Base-by-base conservation (phyloP, 164 flowering plant genomes). In the Stephania cephalantha region DNA sequence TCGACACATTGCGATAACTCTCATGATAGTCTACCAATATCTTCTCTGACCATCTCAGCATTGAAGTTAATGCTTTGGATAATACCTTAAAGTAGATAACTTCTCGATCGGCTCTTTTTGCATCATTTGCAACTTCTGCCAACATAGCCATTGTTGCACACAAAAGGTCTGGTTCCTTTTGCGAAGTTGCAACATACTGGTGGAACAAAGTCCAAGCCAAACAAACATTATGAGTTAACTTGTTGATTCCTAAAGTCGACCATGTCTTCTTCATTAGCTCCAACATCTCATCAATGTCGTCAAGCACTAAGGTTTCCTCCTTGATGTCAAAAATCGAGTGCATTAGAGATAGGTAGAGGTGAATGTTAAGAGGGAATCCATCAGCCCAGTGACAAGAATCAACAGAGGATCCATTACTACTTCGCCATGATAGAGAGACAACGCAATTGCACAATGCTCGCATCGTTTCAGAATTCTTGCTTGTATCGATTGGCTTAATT, bases 211-310 rank as follows among this genome's bases (percentile, higher is more conserved):
- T 86, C 97, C 97, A 95, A 0, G 93, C 83, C 75, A 95, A 89
- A 72, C 96, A 95, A 29, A 88, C 77, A 71, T 90, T 91, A 69
- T 95, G 99, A 0, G 89, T 77, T 0, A 83, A 61, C 72, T 81
- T 77, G 30, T 78, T 87, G 69, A 95, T 88, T 31, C 91, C 97
- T 68, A 95, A 67, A 1, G 87, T 91, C 2, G 94, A 76, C 99
- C 99, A 95, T 29, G 98, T 91, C 85, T 95, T 95, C 87, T 91
- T 93, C 87, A 95, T 92, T 0, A 92, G 86, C 78, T 95, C 99
- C 2, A 92, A 71, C 9, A 95, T 81, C 84, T 95, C 98, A 71
- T 95, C 99, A 0, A 95, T 84, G 79, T 92, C 98, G 35, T 95
- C 98, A 0, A 95, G 86, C 42, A 95, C 97, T 12, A 81, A 46